Evolutionary conservation across 106 monocot genomes (phyloP).

Genomic region (Dactylorhiza incarnata): DNA sequence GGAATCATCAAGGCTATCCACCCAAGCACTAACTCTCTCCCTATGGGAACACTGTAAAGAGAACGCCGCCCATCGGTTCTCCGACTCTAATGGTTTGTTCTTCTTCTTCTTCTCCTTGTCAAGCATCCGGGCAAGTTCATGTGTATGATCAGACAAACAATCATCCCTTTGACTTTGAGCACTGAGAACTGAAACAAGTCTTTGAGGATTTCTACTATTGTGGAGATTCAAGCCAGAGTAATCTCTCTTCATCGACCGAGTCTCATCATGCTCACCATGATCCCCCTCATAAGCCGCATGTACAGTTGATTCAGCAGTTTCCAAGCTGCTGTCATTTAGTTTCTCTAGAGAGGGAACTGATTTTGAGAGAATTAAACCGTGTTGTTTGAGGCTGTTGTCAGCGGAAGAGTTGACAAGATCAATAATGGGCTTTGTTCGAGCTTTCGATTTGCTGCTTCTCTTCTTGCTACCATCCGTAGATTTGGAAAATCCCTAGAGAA

Average conservation of each 20-base stretch:
- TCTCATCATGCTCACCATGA: constrained; percentile 48
- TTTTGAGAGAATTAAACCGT: background rate
- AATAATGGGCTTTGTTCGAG: constrained; percentile 22
- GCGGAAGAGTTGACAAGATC: constrained; percentile 12
- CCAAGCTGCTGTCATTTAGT: constrained; percentile 7
- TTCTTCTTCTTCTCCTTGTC: constrained; percentile 14
- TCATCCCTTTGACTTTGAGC: constrained; percentile 35
- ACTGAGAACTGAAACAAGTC: background rate
- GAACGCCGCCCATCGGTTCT: constrained; percentile 76
- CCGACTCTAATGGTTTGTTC: constrained; percentile 15
- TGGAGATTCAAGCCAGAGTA: constrained; percentile 61
- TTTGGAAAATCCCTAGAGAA: constrained; percentile 21
- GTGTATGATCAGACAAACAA: constrained; percentile 60
- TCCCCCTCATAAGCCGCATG: constrained; percentile 47
- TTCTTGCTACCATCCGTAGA: constrained; percentile 2
- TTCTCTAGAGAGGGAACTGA: background rate
- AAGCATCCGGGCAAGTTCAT: constrained; percentile 24
- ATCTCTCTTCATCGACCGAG: constrained; percentile 27
- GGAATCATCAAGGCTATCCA: constrained; percentile 55
- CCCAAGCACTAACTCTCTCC: constrained; percentile 82
- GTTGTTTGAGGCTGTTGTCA: background rate
- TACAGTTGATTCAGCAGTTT: background rate
- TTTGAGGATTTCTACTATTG: constrained; percentile 17
- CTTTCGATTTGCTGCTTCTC: background rate
- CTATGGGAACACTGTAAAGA: constrained; percentile 37